Evolutionary conservation across 2,329 filamentous ascomycete genomes (phyloP).

Genomic region (Pseudogymnoascus sp.): DNA sequence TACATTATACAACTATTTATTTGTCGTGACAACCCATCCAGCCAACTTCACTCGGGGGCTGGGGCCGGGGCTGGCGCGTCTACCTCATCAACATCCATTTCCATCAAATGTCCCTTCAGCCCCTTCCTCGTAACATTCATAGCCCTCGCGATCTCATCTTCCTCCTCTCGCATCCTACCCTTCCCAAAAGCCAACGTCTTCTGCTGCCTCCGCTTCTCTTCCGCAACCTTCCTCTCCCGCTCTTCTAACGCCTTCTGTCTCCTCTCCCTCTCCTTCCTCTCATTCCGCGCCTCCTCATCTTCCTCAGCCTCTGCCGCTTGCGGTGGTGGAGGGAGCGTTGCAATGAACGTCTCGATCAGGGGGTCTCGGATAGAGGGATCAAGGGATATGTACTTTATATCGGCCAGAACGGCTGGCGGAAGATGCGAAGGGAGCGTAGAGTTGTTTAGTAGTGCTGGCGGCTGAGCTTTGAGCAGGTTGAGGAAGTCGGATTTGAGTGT

Average conservation of each 20-base stretch:
- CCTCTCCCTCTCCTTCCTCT: conserved; percentile 44
- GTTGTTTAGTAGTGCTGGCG: conserved; percentile 51
- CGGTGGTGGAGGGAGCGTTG: conserved; percentile 53
- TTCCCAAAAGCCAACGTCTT: conserved; percentile 53
- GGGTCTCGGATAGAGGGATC: conserved; percentile 53
- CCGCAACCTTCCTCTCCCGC: conserved; percentile 52
- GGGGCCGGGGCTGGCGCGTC: neutral
- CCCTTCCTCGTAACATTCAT: conserved; percentile 63
- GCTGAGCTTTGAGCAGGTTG: conserved; percentile 54
- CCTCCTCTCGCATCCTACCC: conserved; percentile 55
- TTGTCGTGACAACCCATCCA: neutral
- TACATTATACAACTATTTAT: conserved; percentile 1
- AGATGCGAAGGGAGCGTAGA: conserved; percentile 48
- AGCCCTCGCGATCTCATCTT: conserved; percentile 59
- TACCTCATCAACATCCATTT: conserved; percentile 14
- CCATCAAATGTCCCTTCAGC: conserved; percentile 50
- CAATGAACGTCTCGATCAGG: conserved; percentile 59
- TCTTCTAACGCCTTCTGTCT: conserved; percentile 62
- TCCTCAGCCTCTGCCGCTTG: conserved; percentile 38
- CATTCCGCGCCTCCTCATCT: conserved; percentile 44
- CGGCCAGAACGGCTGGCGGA: conserved; percentile 54
- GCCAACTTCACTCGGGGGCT: neutral
- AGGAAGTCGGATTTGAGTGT: conserved; percentile 64
- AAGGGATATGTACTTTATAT: conserved; percentile 64
- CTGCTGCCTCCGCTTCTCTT: conserved; percentile 54